Evolutionary conservation across 371 early-diverging fungal genomes (phyloP).

Genomic region (Zopfochytrium polystomum): DNA sequence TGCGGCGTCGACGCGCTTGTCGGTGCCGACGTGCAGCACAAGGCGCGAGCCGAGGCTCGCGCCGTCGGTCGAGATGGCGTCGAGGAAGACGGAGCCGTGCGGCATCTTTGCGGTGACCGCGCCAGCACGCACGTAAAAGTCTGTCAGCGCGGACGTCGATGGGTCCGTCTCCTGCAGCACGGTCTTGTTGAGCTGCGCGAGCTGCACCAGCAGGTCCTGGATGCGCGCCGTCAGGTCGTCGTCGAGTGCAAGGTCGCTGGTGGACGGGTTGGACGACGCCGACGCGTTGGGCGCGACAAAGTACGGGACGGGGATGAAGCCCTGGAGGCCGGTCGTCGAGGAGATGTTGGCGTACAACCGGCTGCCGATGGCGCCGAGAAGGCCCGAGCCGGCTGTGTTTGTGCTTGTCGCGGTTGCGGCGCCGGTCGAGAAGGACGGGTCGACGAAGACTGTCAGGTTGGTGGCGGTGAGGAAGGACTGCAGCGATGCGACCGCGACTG

Average conservation of each 20-base stretch:
- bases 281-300: too few species aligned
- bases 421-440: too few species aligned
- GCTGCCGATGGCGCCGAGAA: conserved; percentile 26
- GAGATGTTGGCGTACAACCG: conserved; percentile 28
- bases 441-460: too few species aligned
- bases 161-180: conserved; percentile 6
- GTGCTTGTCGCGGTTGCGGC: too few species aligned
- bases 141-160: not conserved
- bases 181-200: conserved; percentile 28
- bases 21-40: conserved; percentile 55
- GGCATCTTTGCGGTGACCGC: conserved; percentile 43
- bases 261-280: conserved; percentile 6
- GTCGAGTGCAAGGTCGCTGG: too few species aligned
- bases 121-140: conserved; percentile 11
- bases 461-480: too few species aligned
- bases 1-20: conserved; percentile 47
- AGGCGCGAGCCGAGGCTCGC: conserved; percentile 12
- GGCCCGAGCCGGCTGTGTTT: too few species aligned
- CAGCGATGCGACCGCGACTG: too few species aligned
- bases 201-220: conserved; percentile 7
- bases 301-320: conserved; percentile 21
- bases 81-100: conserved; percentile 52
- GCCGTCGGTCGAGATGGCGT: too few species aligned
- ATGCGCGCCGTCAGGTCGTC: conserved; percentile 4
- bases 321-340: not conserved